Conservation (phyloP, 2,329 filamentous ascomycete species). For the Cladosporium sp. region DNA sequence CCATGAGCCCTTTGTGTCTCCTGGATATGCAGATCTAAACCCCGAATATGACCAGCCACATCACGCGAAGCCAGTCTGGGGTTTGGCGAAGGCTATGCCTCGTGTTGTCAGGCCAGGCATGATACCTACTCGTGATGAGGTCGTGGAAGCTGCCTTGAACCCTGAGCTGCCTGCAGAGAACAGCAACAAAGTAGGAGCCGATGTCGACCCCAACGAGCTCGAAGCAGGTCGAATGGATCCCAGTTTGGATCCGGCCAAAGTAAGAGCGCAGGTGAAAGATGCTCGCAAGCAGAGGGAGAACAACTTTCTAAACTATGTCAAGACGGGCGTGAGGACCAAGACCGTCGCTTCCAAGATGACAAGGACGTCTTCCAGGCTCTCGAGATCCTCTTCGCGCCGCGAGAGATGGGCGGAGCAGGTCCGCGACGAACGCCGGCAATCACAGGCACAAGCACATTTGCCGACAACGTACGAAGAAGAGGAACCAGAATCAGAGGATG, state of each 20-base stretch:
- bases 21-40: constrained; percentile 52
- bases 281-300: constrained; percentile 37
- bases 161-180: constrained; percentile 22
- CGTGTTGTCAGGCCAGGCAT: constrained; percentile 52
- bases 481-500: constrained; percentile 17
- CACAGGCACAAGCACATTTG: constrained; percentile 14
- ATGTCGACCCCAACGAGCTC: constrained; percentile 40
- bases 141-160: constrained; percentile 31
- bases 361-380: constrained; percentile 19
- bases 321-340: constrained; percentile 15
- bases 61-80: constrained; percentile 49
- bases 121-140: constrained; percentile 39
- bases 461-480: constrained; percentile 28
- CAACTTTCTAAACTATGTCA: constrained; percentile 23
- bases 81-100: constrained; percentile 51
- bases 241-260: constrained; percentile 35
- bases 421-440: neutral
- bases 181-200: constrained; percentile 28
- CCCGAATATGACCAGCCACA: constrained; percentile 51
- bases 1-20: constrained; percentile 39
- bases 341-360: constrained; percentile 15
- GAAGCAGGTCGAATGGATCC: constrained; percentile 41
- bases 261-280: constrained; percentile 44
- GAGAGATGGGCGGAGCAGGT: constrained; percentile 14
- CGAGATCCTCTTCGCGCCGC: constrained; percentile 19